phyloP scores from a whole-genome alignment of 331 rosid species.

The Pyracantha coccinea region DNA sequence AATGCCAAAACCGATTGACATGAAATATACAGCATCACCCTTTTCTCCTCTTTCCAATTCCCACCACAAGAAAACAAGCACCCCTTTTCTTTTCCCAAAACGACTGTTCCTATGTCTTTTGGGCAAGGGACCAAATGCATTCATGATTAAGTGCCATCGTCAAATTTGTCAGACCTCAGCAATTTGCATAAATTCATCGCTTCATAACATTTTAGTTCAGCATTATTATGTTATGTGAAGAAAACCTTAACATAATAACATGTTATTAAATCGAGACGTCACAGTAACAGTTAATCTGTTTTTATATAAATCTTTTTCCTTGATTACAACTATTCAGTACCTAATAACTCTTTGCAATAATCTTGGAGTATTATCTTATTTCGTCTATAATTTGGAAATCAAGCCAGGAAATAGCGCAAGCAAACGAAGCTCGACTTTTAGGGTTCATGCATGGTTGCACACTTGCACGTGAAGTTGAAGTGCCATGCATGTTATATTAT shows the following conservation, averaged over 20 bases:
- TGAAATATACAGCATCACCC: not conserved
- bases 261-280: too few relatives aligned
- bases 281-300: rapidly evolving
- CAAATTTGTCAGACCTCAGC: not conserved
- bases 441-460: not conserved
- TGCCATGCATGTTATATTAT: not conserved
- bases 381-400: not conserved
- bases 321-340: too few relatives aligned
- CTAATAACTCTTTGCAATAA: too few relatives aligned
- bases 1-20: not conserved
- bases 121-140: not conserved
- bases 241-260: too few relatives aligned
- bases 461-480: not conserved
- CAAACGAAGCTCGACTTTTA: not conserved
- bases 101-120: not conserved
- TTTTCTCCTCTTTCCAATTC: not conserved
- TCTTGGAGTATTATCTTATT: not conserved
- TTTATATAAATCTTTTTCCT: too few relatives aligned
- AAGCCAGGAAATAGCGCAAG: not conserved
- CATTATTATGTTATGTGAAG: too few relatives aligned
- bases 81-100: not conserved
- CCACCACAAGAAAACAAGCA: not conserved
- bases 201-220: too few relatives aligned
- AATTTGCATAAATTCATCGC: too few relatives aligned
- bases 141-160: not conserved